A percentile compares a stretch with the other conserved stretches of the same genome.
These are phyloP conservation scores for Glycyrrhiza uralensis DNA, from an alignment of 306 rosid genomes.

Conservation along the genomic window DNA sequence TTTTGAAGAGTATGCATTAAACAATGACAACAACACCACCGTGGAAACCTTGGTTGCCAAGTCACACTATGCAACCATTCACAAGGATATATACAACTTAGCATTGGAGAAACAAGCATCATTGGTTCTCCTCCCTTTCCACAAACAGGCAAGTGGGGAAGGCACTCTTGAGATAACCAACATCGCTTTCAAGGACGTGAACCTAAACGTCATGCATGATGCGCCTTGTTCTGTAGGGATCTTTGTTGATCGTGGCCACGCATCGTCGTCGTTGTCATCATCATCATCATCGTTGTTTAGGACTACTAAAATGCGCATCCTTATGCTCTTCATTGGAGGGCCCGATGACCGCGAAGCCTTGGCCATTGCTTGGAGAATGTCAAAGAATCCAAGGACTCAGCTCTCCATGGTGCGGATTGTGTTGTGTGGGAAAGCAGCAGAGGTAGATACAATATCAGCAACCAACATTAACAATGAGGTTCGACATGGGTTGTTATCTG, in stretches of 20 bases:
- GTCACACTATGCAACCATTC: constrained; percentile 31
- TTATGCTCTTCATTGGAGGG: constrained; percentile 38
- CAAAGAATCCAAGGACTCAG: constrained; percentile 20
- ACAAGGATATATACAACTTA: constrained; percentile 33
- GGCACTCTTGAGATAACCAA: constrained; percentile 12
- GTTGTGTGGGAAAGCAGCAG: constrained; percentile 3
- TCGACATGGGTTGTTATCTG: not conserved
- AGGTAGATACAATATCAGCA: not conserved
- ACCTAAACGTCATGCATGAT: constrained; percentile 21
- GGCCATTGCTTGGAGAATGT: constrained; percentile 55
- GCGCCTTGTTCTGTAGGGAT: constrained; percentile 35
- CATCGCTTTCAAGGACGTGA: not conserved
- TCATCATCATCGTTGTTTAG: not conserved
- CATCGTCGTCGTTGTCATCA: not conserved
- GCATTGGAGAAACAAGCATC: constrained; percentile 29
- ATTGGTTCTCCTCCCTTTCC: constrained; percentile 40
- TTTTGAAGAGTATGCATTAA: not conserved
- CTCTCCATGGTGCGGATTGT: constrained; percentile 38
- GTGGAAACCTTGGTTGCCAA: constrained; percentile 23
- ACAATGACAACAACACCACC: not conserved
- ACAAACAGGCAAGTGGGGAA: constrained; percentile 6
- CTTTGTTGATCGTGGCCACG: constrained; percentile 34
- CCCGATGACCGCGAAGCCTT: constrained; percentile 63
- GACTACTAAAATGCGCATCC: not conserved
- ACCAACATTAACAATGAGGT: no score